Percentiles rank a stretch among this genome's conserved stretches.
Evolutionary conservation across 176 grass and related monocot genomes (phyloP).

Genomic region (Melocanna baccifera): DNA sequence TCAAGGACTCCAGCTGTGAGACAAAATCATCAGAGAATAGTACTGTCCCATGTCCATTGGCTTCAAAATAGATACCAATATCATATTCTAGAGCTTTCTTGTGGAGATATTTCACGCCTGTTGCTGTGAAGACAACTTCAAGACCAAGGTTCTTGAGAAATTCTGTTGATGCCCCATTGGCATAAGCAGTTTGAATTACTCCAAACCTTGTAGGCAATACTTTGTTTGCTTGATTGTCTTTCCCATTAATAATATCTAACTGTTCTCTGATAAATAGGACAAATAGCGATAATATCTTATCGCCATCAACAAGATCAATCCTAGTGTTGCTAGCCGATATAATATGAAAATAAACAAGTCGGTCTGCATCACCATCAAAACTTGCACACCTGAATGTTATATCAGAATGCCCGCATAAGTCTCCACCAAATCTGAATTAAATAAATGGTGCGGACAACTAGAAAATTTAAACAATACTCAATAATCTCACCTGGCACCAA

Average conservation of each 20-base stretch:
- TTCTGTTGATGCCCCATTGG: conserved; percentile 80
- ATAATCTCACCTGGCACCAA: conserved; percentile 52
- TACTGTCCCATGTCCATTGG: conserved; percentile 88
- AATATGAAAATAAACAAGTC: conserved; percentile 75
- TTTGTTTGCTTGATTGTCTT: conserved; percentile 21
- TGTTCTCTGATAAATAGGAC: conserved; percentile 88
- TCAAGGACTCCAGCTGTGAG: conserved; percentile 40
- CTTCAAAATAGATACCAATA: conserved; percentile 94
- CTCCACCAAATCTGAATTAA: not conserved
- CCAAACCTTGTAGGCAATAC: conserved; percentile 64
- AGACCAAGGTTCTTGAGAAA: conserved; percentile 70
- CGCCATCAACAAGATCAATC: conserved; percentile 86
- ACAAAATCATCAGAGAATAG: conserved; percentile 68
- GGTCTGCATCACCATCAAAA: conserved; percentile 90
- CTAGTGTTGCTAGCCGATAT: conserved; percentile 46
- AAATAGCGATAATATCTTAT: conserved; percentile 91
- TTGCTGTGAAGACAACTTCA: conserved; percentile 76
- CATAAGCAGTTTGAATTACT: conserved; percentile 90
- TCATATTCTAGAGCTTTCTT: conserved; percentile 87
- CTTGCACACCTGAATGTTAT: conserved; percentile 79
- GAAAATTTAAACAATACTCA: not conserved
- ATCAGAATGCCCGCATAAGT: conserved; percentile 26
- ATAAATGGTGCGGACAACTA: not conserved
- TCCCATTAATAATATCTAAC: conserved; percentile 54
- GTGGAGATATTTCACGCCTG: conserved; percentile 93